Evolutionary conservation across 768 basidiomycete genomes (phyloP).

Genomic region (Gloeopeniophorella convolvens): DNA sequence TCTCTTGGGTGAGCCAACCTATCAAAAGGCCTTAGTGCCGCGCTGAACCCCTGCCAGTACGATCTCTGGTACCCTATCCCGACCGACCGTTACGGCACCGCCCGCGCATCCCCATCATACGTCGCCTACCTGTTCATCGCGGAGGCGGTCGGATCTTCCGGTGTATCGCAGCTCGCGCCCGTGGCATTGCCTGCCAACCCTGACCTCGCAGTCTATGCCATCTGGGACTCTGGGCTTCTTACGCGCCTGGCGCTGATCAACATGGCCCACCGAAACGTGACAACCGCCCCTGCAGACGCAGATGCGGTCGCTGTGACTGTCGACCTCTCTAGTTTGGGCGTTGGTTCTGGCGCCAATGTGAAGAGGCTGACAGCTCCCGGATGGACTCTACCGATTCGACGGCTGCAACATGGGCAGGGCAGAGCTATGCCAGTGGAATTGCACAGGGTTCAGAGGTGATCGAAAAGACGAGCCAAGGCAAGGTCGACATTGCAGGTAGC

Average conservation of each 20-base stretch:
- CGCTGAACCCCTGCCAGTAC: slow-evolving; percentile 22
- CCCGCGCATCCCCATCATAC: slow-evolving; percentile 27
- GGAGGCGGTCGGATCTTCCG: slow-evolving; percentile 27
- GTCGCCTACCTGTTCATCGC: slow-evolving; percentile 31
- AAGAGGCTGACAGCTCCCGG: slow-evolving; percentile 29
- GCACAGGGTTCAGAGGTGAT: slow-evolving; percentile 23
- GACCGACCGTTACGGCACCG: slow-evolving; percentile 24
- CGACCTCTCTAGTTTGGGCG: slow-evolving; percentile 19
- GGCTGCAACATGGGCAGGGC: slow-evolving; percentile 27
- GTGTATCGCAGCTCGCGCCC: slow-evolving; percentile 22
- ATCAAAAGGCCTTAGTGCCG: not conserved
- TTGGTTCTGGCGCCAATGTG: not conserved
- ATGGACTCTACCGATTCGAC: slow-evolving; percentile 26
- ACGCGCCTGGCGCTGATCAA: slow-evolving; percentile 27
- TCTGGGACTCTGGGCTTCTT: slow-evolving; percentile 25
- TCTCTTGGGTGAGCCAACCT: slow-evolving; percentile 23
- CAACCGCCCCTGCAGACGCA: slow-evolving; percentile 12
- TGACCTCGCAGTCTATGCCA: slow-evolving; percentile 28
- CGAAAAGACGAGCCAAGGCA: too few relatives aligned
- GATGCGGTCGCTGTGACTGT: slow-evolving; percentile 12
- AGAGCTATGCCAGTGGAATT: slow-evolving; percentile 28
- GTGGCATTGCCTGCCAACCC: slow-evolving; percentile 19
- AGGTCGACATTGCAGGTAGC: too few relatives aligned
- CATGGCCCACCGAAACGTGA: slow-evolving; percentile 24
- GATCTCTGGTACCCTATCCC: slow-evolving; percentile 30